Percentiles rank a stretch among this genome's conserved stretches.
Evolutionary conservation across 495 filamentous ascomycete genomes (phyloP).

Genomic region (Penicillium lividum): DNA sequence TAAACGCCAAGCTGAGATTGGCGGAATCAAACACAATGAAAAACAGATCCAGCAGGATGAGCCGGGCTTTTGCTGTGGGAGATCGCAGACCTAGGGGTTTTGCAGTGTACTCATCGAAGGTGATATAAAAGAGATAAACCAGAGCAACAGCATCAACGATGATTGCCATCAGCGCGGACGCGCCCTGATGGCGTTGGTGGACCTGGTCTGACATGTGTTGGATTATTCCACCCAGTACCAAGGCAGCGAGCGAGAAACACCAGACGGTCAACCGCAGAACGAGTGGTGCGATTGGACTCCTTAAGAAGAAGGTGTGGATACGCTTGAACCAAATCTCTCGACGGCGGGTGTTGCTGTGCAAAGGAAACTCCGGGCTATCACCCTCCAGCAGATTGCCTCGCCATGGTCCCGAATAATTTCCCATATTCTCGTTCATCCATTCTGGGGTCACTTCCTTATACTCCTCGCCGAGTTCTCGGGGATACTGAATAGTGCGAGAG

Average conservation of each 20-base stretch:
- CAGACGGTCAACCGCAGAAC: conserved; percentile 81
- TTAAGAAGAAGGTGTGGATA: conserved; percentile 59
- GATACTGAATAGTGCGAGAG: conserved; percentile 55
- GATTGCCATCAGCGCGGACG: conserved; percentile 86
- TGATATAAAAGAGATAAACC: conserved; percentile 89
- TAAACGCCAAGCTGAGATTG: conserved; percentile 87
- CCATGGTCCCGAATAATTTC: conserved; percentile 60
- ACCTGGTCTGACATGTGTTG: conserved; percentile 57
- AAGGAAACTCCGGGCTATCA: conserved; percentile 51
- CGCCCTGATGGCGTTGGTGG: conserved; percentile 51
- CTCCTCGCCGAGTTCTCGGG: conserved; percentile 47
- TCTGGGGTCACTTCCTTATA: conserved; percentile 53
- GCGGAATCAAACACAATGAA: conserved; percentile 97
- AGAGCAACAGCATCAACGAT: conserved; percentile 86
- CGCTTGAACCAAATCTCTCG: conserved; percentile 58
- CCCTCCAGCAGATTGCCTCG: conserved; percentile 40
- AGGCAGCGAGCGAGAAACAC: conserved; percentile 75
- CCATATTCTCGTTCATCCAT: conserved; percentile 59
- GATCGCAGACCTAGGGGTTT: conserved; percentile 87
- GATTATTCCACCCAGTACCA: conserved; percentile 78
- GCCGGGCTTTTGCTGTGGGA: conserved; percentile 77
- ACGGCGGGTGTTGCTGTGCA: conserved; percentile 34
- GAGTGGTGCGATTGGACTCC: conserved; percentile 83
- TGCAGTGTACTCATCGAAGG: conserved; percentile 92
- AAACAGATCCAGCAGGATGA: conserved; percentile 87